phyloP scores from a whole-genome alignment of 2,329 filamentous ascomycete species.

The Claviceps paspali region DNA sequence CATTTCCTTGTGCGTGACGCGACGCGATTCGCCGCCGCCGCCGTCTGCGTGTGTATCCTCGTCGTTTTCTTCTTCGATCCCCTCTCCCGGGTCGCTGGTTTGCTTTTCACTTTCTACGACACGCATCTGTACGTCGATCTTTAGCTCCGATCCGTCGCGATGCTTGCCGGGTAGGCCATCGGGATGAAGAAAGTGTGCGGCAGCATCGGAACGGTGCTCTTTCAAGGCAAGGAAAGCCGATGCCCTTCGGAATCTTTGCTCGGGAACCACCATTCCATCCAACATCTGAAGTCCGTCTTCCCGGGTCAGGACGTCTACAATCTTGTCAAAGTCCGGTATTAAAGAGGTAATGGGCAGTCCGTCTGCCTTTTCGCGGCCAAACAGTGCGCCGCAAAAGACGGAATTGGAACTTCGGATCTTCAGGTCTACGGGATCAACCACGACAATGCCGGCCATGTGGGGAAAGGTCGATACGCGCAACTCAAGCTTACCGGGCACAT shows the following conservation, averaged over 20 bases:
- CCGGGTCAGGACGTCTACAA: slow-evolving; percentile 66
- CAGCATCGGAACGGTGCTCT: slow-evolving; percentile 66
- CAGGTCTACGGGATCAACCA: slow-evolving; percentile 65
- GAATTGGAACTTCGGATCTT: slow-evolving; percentile 85
- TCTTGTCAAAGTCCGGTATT: slow-evolving; percentile 74
- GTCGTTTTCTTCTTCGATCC: slow-evolving; percentile 46
- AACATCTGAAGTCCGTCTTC: slow-evolving; percentile 72
- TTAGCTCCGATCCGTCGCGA: slow-evolving; percentile 79
- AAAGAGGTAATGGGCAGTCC: slow-evolving; percentile 66
- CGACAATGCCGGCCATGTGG: slow-evolving; percentile 92
- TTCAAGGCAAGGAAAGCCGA: slow-evolving; percentile 70
- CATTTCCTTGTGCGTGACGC: slow-evolving; percentile 49
- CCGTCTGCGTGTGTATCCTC: slow-evolving; percentile 29
- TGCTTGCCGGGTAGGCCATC: slow-evolving; percentile 76
- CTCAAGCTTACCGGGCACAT: slow-evolving; percentile 51
- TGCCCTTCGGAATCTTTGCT: slow-evolving; percentile 87
- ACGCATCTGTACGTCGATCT: slow-evolving; percentile 91
- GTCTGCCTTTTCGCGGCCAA: slow-evolving; percentile 74
- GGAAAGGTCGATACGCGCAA: slow-evolving; percentile 87
- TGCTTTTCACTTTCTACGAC: slow-evolving; percentile 81
- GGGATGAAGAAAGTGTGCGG: slow-evolving; percentile 66
- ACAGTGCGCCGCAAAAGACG: slow-evolving; percentile 83
- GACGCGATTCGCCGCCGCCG: slow-evolving; percentile 24
- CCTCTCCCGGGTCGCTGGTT: slow-evolving; percentile 42
- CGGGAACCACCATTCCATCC: slow-evolving; percentile 92